Evolutionary conservation across 345 rosid species (phyloP), one percentile per base, ranked within the genome.

Genomic region (Turnera subulata): DNA sequence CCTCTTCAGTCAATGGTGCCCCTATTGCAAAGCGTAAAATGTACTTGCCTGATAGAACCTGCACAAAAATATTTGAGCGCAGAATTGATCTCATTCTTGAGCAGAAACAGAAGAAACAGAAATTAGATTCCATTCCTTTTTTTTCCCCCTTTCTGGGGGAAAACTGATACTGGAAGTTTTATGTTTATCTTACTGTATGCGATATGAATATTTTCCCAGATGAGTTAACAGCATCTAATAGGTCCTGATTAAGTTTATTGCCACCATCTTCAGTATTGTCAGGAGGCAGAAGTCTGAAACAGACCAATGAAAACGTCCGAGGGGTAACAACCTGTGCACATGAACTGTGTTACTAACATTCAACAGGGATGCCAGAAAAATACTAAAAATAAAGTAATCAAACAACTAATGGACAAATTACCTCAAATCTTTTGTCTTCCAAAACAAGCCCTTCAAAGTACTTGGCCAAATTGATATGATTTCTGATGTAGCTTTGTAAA

Each of bases 1-100:
- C 82, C 69, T 79, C 90, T 66, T 89, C 95, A 2, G 95, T 92
- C 78, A 88, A 56, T 51, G 96, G 93, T 11, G 95, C 98, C 33
- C 95, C 98, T 13, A 88, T 78, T 1, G 93, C 93, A 58, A 88
- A 83, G 11, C 96, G 82, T 18, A 87, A 68, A 18, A 84, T 69
- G 60, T 78, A 78, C 43, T 57, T 80, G 15, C 83, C 85, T 0
- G 93, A 86, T 52, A 92, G 67, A 65, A 72, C 87, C 91, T 87
- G 84, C 62, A 57, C 3, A 11, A n/a, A 43, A 44, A 32, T 29
- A 45, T 40, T 23, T 23, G 21, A 17, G 23, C 21, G 7, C 32
- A 23, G 29, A 22, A 38, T 10, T 56, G 15, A 16, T 10, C 21
- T 12, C 49, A 10, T 40, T 40, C 44, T 46, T 21, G 7, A 1